These are phyloP conservation scores for Metschnikowia anglica DNA, from an alignment of 805 yeast species.

Conservation along the genomic window DNA sequence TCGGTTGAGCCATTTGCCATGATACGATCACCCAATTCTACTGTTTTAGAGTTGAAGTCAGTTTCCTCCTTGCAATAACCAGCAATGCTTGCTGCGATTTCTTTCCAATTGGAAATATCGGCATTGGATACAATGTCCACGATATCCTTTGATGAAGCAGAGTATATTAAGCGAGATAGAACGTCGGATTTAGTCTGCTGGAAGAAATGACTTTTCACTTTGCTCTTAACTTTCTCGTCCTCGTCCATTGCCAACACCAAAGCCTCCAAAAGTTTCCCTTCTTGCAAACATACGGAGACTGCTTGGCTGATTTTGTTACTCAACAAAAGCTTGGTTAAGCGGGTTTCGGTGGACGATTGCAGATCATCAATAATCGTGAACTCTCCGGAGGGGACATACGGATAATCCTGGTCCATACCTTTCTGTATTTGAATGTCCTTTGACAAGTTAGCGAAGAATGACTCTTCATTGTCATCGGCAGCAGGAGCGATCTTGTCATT, in stretches of 20 bases:
- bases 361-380: slow-evolving; percentile 42
- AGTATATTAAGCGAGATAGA: slow-evolving; percentile 72
- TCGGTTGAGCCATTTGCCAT: slow-evolving; percentile 24
- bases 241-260: slow-evolving; percentile 75
- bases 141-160: slow-evolving; percentile 53
- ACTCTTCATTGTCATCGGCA: slow-evolving; percentile 23
- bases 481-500: neutral
- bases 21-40: slow-evolving; percentile 77
- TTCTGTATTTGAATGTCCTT: slow-evolving; percentile 15
- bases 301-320: slow-evolving; percentile 66
- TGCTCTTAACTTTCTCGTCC: slow-evolving; percentile 54
- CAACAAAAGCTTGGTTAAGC: slow-evolving; percentile 48
- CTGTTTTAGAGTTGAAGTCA: slow-evolving; percentile 54
- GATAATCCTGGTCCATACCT: slow-evolving; percentile 14
- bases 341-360: slow-evolving; percentile 43
- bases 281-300: slow-evolving; percentile 60
- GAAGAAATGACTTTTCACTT: slow-evolving; percentile 73
- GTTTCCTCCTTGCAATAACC: slow-evolving; percentile 39
- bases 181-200: slow-evolving; percentile 51
- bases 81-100: slow-evolving; percentile 67
- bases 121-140: slow-evolving; percentile 76
- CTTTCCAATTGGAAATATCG: slow-evolving; percentile 79
- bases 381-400: slow-evolving; percentile 51
- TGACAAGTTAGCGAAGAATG: slow-evolving; percentile 41
- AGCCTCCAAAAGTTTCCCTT: slow-evolving; percentile 72